Evolutionary conservation across 2,329 filamentous ascomycete genomes (phyloP), one percentile per base, ranked within the genome.

Genomic region (Neofusicoccum sp.): DNA sequence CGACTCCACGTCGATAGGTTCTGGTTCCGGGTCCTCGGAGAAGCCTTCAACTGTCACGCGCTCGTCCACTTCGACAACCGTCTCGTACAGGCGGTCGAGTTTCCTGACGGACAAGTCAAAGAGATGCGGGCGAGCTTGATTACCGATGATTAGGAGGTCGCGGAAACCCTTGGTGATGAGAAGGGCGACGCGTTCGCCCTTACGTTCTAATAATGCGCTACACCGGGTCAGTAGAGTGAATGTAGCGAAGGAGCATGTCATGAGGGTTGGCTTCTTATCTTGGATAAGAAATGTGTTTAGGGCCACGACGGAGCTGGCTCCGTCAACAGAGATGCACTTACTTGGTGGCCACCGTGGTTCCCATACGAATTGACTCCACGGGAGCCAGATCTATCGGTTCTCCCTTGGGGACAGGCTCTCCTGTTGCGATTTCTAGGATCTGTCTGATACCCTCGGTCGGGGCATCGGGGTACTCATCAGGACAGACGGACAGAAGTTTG

Each of bases 271-370:
- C 20, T n/a, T 54, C 24, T 41, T 31, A 54, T 54, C 34, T 16
- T 54, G 36, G 36, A 28, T 40, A 40, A 40, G n/a, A n/a, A 53
- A 11, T 53, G 48, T 40, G 30, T 7, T 26, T 9, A 28, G 33
- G 9, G 16, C 12, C 12, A 40, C 12, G 2, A 3, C 31, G 31
- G n/a, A 24, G 16, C 16, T 20, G 1, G 5, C 7, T 4, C 38
- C 28, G 11, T n/a, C n/a, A n/a, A n/a, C n/a, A n/a, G n/a, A 9
- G 12, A 3, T 24, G 6, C 12, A 28, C 57, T 31, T 36, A 60
- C 57, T 97, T 97, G 1, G 93, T 97, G 8, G 93, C 93, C 11
- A 97, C 92, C 0, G 93, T 97, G 1, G 58, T 61, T 31, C 67
- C 67, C 66, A 69, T 69, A 16, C 63, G 62, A n/a, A 69, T 68